A percentile compares a stretch with the other conserved stretches of the same genome.
Conservation (phyloP, 2,329 filamentous ascomycete genomes). For the Aspergillus ochraceus region DNA sequence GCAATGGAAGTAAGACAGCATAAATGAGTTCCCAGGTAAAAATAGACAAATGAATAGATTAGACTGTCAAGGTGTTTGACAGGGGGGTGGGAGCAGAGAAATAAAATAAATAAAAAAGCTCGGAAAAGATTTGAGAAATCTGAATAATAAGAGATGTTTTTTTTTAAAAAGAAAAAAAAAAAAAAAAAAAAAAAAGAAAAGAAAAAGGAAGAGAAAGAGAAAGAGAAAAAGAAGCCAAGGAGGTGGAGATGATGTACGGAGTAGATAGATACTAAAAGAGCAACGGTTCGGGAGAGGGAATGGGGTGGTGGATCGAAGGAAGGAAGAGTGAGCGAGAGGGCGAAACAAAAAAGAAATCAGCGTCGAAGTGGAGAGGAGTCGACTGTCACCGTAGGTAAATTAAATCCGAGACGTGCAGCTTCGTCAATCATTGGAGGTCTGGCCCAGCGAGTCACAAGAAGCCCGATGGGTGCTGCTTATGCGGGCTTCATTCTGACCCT, state of each 20-base stretch:
- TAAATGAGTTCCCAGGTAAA: background rate
- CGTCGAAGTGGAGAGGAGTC: constrained; percentile 15
- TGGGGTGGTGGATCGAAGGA: constrained; percentile 9
- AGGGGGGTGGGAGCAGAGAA: background rate
- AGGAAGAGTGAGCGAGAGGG: constrained; percentile 13
- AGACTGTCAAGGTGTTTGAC: background rate
- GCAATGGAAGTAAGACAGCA: background rate
- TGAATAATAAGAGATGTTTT: background rate
- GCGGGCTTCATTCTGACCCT: background rate
- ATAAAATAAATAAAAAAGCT: background rate
- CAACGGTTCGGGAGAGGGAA: constrained; percentile 9
- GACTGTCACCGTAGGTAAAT: constrained; percentile 17
- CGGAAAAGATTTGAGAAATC: background rate
- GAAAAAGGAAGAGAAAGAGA: background rate
- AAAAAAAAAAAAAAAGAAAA: background rate
- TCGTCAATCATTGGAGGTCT: constrained; percentile 14
- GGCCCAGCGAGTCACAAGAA: constrained; percentile 14
- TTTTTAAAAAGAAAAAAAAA: too few species aligned
- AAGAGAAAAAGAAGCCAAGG: constrained; percentile 3
- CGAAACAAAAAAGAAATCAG: constrained; percentile 5
- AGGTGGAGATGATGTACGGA: constrained; percentile 8
- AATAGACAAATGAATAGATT: background rate
- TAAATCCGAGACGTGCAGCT: constrained; percentile 20
- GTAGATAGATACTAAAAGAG: constrained; percentile 8
- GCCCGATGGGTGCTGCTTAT: constrained; percentile 13